Evolutionary conservation across 2,329 filamentous ascomycete genomes (phyloP).

Genomic region (Bipolaris sorokiniana): DNA sequence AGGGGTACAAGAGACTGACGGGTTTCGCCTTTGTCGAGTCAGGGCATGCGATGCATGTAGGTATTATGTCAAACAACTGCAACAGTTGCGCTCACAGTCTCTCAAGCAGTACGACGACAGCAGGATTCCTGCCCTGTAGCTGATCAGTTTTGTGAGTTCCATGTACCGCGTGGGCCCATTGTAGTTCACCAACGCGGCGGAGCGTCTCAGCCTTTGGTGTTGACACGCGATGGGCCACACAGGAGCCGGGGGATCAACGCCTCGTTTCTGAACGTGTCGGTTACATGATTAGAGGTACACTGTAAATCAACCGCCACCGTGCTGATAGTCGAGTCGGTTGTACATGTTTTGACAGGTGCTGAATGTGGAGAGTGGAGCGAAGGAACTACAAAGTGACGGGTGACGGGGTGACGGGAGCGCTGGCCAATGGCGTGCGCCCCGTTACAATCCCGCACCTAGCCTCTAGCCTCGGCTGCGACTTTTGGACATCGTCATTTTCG

Average conservation of each 20-base stretch:
- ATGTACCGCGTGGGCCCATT: neutral
- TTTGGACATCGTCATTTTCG: conserved; percentile 33
- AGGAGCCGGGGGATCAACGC: neutral
- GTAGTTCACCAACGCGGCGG: neutral
- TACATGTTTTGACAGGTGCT: neutral
- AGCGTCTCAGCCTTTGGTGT: neutral
- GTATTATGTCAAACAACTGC: neutral
- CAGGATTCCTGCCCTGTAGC: neutral
- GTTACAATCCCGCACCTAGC: conserved; percentile 35
- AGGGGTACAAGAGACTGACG: neutral
- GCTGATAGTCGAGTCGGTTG: neutral
- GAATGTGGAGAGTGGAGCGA: neutral
- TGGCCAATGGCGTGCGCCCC: conserved; percentile 30
- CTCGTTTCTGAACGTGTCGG: neutral
- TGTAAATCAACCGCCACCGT: neutral
- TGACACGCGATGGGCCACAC: neutral
- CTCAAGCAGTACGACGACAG: neutral
- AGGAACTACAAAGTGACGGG: neutral
- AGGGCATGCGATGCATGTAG: neutral
- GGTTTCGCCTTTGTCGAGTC: neutral
- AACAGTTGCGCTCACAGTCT: neutral
- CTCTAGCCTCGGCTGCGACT: conserved; percentile 34
- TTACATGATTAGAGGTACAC: neutral
- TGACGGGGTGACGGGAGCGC: neutral
- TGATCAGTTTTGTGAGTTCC: neutral